Evolutionary conservation across 225 moss, liverwort and hornwort genomes (phyloP), one percentile per base, ranked within the genome.

Genomic region (Pleurozium schreberi): DNA sequence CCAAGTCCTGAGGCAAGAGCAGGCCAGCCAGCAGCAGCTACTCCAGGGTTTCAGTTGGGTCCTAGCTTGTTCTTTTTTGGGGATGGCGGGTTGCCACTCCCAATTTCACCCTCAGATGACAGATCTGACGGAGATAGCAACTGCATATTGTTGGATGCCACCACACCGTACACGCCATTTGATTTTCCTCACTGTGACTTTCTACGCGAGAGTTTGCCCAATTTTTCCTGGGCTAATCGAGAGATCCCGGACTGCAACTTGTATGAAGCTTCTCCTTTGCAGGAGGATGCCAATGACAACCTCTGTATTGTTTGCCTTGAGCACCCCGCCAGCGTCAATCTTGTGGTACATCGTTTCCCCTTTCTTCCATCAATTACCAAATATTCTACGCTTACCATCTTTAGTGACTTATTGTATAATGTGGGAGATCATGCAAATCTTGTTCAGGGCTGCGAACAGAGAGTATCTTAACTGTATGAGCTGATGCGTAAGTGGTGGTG

Each of bases 31-130:
- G 58, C 78, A 84, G 28, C 60, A 38, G 78, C 69, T 78, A 12
- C 68, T 49, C 83, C 96, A 90, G 84, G 88, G 34, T 92, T 93
- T 88, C 95, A 92, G 59, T 81, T 92, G 61, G 93, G 93, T 59
- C 91, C 93, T 40, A 95, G 93, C 88, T 91, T 95, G 86, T 95
- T 95, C 80, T 92, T 93, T 80, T 95, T 95, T 53, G 93, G 92
- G 20, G 93, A 93, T 73, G 92, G 93, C 23, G 95, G 93, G 71
- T 88, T 93, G 84, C 90, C 93, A 53, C 91, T 93, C 69, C 91
- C 93, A 21, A 90, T 93, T 89, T 92, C 92, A 55, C 86, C 88
- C 11, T 90, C 86, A 66, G 90, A 91, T 59, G 86, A 84, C 77
- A 93, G 86, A 71, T 90, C 84, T 31, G 89, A 91, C 26, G 76